A percentile compares a stretch with the other conserved stretches of the same genome.
These are phyloP conservation scores for Lotmaria passim DNA, from an alignment of 208 protist species.

Conservation along the genomic window DNA sequence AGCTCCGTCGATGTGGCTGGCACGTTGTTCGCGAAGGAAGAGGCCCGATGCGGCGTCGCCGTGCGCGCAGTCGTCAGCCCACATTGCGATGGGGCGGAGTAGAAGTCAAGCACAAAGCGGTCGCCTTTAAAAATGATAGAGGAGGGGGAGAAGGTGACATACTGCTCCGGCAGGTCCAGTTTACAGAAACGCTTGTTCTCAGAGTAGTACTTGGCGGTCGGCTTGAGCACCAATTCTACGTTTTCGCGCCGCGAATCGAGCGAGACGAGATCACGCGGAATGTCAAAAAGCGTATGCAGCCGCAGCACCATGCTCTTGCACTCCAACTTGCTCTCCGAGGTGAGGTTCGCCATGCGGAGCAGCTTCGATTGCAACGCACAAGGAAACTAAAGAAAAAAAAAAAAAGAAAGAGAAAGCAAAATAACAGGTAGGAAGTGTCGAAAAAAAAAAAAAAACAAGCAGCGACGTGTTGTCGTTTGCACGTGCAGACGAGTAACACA, in stretches of 20 bases:
- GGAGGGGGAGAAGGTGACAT: slow-evolving; percentile 48
- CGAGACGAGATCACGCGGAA: slow-evolving; percentile 63
- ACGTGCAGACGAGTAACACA: no score
- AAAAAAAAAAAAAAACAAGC: background rate
- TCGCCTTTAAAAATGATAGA: slow-evolving; percentile 51
- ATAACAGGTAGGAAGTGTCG: background rate
- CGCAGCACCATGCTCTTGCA: slow-evolving; percentile 47
- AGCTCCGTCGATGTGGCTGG: slow-evolving; percentile 13
- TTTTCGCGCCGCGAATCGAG: slow-evolving; percentile 41
- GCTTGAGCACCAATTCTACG: slow-evolving; percentile 59
- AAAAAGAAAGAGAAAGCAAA: slow-evolving; percentile 4
- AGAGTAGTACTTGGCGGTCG: slow-evolving; percentile 64
- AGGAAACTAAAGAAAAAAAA: slow-evolving; percentile 1
- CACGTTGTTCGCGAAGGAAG: slow-evolving; percentile 23
- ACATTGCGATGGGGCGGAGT: slow-evolving; percentile 20
- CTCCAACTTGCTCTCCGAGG: slow-evolving; percentile 26
- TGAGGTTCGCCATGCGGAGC: slow-evolving; percentile 12
- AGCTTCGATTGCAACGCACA: background rate
- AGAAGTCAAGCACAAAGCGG: slow-evolving; percentile 63
- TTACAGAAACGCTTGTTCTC: slow-evolving; percentile 47
- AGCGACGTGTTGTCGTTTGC: background rate
- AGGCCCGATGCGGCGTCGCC: slow-evolving; percentile 19
- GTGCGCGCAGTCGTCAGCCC: slow-evolving; percentile 10
- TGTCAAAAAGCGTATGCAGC: slow-evolving; percentile 62
- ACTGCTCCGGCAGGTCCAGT: slow-evolving; percentile 48